phyloP scores from a whole-genome alignment of 2,329 filamentous ascomycete species.

The Hymenoscyphus salicellus region DNA sequence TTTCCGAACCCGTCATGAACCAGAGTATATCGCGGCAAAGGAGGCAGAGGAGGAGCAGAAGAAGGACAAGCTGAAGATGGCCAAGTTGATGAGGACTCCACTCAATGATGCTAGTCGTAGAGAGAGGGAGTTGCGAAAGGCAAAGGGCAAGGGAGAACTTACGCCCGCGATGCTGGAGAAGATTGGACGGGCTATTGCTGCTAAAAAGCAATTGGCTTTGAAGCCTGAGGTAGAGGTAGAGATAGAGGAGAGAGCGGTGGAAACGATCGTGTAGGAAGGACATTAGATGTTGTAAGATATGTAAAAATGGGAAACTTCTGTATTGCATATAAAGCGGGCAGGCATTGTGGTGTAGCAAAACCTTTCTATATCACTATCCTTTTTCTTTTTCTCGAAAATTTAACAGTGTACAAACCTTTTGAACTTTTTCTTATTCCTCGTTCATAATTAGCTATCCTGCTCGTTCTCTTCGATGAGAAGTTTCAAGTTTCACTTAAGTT shows the following conservation, averaged over 20 bases:
- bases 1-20: constrained; percentile 77
- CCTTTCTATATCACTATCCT: background rate
- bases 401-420: no score
- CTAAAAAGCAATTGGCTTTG: constrained; percentile 23
- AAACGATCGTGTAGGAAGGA: constrained; percentile 16
- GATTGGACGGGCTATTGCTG: constrained; percentile 36
- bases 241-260: constrained; percentile 1
- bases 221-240: constrained; percentile 20
- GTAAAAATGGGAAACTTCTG: constrained; percentile 20
- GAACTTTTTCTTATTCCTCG: no score
- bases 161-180: constrained; percentile 33
- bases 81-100: constrained; percentile 34
- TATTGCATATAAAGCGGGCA: background rate
- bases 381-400: no score
- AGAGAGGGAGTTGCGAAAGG: constrained; percentile 29
- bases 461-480: no score
- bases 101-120: constrained; percentile 33
- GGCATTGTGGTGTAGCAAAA: background rate
- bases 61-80: constrained; percentile 33
- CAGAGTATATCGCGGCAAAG: constrained; percentile 66
- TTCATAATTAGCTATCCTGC: no score
- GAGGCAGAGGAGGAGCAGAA: constrained; percentile 54
- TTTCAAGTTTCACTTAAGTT: no score
- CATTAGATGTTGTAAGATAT: constrained; percentile 30
- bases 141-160: constrained; percentile 30